phyloP scores from a whole-genome alignment of 2,329 filamentous ascomycete genomes.

The Colletotrichum lindemuthianum region DNA sequence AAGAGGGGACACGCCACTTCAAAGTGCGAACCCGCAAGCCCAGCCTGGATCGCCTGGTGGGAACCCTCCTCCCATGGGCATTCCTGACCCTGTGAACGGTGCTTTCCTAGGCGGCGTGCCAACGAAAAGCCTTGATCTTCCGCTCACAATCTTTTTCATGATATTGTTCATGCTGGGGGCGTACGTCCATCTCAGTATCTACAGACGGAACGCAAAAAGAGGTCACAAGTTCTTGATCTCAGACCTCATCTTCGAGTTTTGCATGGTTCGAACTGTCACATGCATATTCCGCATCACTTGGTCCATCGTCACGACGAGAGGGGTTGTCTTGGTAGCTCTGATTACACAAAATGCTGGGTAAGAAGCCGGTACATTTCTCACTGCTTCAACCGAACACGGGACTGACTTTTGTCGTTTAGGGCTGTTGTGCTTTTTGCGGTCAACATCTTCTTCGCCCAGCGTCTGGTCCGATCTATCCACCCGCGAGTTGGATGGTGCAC shows the following conservation, averaged over 20 bases:
- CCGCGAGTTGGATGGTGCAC: conserved; percentile 48
- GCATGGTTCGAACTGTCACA: conserved; percentile 46
- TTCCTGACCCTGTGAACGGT: conserved; percentile 26
- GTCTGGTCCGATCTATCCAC: conserved; percentile 50
- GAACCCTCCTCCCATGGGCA: conserved; percentile 17
- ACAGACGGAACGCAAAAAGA: conserved; percentile 43
- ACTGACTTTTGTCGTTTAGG: conserved; percentile 33
- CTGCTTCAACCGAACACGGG: not conserved
- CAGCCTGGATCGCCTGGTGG: conserved; percentile 4
- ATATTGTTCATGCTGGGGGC: conserved; percentile 39
- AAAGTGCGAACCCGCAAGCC: conserved; percentile 3
- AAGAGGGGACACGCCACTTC: conserved; percentile 1
- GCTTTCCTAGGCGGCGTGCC: conserved; percentile 32
- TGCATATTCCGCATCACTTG: conserved; percentile 49
- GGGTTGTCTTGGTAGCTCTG: conserved; percentile 46
- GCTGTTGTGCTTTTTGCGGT: conserved; percentile 48
- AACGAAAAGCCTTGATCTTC: conserved; percentile 37
- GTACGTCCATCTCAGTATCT: conserved; percentile 40
- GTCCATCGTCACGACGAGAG: conserved; percentile 41
- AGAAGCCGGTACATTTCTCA: conserved; percentile 9
- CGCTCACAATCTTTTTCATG: conserved; percentile 40
- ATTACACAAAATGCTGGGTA: conserved; percentile 50
- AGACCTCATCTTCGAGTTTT: conserved; percentile 49
- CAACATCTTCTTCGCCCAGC: conserved; percentile 52
- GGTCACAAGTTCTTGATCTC: conserved; percentile 52